Percentiles rank a stretch among this genome's conserved stretches.
These are phyloP conservation scores for Neofusicoccum umdonicola DNA, from an alignment of 2,329 filamentous ascomycete genomes.

Conservation along the genomic window DNA sequence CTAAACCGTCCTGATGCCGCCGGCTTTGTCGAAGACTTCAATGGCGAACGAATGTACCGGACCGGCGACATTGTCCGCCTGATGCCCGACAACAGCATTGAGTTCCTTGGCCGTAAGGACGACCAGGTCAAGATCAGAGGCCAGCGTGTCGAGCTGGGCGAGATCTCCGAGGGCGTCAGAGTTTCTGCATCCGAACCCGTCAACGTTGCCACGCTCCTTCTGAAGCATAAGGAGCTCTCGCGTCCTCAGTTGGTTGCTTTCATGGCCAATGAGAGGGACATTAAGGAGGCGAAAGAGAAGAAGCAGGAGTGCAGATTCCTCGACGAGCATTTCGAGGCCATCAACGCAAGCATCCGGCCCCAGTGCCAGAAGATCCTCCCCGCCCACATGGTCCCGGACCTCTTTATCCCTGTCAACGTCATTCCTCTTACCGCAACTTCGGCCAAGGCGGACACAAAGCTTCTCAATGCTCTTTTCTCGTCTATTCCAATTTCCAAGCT, in stretches of 20 bases:
- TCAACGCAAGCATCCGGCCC: slow-evolving; percentile 19
- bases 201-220: slow-evolving; percentile 1
- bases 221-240: slow-evolving; percentile 13
- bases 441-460: slow-evolving; percentile 34
- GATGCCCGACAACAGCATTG: slow-evolving; percentile 21
- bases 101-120: slow-evolving; percentile 23
- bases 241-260: slow-evolving; percentile 12
- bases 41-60: slow-evolving; percentile 20
- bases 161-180: slow-evolving; percentile 34
- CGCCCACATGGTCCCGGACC: slow-evolving; percentile 40
- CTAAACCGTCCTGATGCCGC: slow-evolving; percentile 31
- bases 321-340: slow-evolving; percentile 17
- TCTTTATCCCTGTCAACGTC: slow-evolving; percentile 37
- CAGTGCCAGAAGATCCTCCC: slow-evolving; percentile 28
- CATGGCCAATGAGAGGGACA: slow-evolving; percentile 20
- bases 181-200: slow-evolving; percentile 30
- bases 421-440: slow-evolving; percentile 37
- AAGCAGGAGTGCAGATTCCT: slow-evolving; percentile 21
- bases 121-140: slow-evolving; percentile 35
- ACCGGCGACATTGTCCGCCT: slow-evolving; percentile 22
- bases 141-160: slow-evolving; percentile 40
- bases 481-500: slow-evolving; percentile 27
- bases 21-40: slow-evolving; percentile 17
- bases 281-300: slow-evolving; percentile 15
- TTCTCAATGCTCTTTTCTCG: slow-evolving; percentile 28